These are phyloP conservation scores for Fabrea salina DNA, from an alignment of 169 alveolate species.

Conservation along the genomic window DNA sequence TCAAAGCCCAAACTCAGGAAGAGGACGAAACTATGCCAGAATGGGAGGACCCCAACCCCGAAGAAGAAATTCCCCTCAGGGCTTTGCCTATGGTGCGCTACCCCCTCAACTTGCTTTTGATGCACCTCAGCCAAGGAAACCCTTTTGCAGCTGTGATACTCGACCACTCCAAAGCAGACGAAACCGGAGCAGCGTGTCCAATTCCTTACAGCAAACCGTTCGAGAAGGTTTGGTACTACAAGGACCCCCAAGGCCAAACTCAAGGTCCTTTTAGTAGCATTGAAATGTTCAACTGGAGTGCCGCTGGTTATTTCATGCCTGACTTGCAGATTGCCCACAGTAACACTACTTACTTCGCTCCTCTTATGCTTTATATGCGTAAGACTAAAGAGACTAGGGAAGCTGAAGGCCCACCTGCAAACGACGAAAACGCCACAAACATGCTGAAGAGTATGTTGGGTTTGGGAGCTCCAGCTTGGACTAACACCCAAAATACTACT, in stretches of 20 bases:
- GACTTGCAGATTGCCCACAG: slow-evolving; percentile 20
- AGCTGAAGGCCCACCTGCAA: neutral
- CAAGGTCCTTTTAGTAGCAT: slow-evolving; percentile 27
- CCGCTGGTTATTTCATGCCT: neutral
- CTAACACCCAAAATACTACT: neutral
- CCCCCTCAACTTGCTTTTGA: neutral
- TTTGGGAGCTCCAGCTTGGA: neutral
- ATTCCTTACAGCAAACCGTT: neutral
- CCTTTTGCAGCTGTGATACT: no score
- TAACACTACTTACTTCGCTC: neutral
- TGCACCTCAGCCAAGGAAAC: no score
- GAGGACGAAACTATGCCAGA: slow-evolving; percentile 10
- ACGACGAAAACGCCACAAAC: neutral
- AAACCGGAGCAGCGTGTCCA: no score
- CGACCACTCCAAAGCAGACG: no score
- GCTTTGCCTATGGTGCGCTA: neutral
- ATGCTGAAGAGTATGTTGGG: neutral
- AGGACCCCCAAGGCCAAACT: neutral
- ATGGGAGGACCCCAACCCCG: slow-evolving; percentile 5
- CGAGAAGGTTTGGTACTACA: slow-evolving; percentile 16
- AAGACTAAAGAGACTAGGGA: neutral
- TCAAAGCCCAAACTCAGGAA: neutral
- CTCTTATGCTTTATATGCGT: neutral
- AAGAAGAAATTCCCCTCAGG: neutral
- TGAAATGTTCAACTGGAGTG: slow-evolving; percentile 25